Evolutionary conservation across 768 basidiomycete genomes (phyloP).

Genomic region (Strobilomyces echinocephalus): DNA sequence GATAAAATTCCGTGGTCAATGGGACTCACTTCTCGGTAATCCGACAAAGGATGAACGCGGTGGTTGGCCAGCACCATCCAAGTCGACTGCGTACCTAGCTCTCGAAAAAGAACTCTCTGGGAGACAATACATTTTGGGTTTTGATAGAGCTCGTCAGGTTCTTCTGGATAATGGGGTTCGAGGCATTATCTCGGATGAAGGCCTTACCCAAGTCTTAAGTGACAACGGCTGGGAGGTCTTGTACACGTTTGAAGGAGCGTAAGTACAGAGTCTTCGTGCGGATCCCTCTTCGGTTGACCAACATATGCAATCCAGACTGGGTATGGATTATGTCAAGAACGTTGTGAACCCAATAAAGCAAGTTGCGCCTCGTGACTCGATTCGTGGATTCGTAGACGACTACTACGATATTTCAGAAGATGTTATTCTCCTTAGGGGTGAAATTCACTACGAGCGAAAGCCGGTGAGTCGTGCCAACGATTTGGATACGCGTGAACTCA

Average conservation of each 20-base stretch:
- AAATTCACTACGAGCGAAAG: conserved; percentile 38
- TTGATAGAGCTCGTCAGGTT: conserved; percentile 22
- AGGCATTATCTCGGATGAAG: conserved; percentile 24
- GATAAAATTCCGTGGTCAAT: conserved; percentile 31
- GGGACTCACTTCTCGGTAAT: conserved; percentile 18
- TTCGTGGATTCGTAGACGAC: conserved; percentile 40
- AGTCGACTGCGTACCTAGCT: conserved; percentile 16
- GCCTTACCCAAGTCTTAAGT: conserved; percentile 26
- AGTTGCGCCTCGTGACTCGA: conserved; percentile 31
- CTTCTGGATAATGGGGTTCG: conserved; percentile 13
- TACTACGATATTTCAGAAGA: conserved; percentile 32
- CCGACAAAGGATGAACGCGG: conserved; percentile 13
- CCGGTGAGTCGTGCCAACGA: conserved; percentile 26
- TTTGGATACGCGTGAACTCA: conserved; percentile 6
- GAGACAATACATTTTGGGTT: conserved; percentile 16
- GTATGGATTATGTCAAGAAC: conserved; percentile 42
- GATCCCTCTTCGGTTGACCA: conserved; percentile 5
- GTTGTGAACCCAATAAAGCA: conserved; percentile 37
- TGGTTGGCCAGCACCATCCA: conserved; percentile 21
- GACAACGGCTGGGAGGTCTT: conserved; percentile 34
- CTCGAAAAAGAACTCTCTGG: conserved; percentile 18
- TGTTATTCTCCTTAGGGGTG: conserved; percentile 38
- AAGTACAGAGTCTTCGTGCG: conserved; percentile 11
- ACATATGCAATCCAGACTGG: conserved; percentile 26
- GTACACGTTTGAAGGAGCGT: conserved; percentile 39